Evolutionary conservation across 1,284 basidiomycete genomes (phyloP), one percentile per base, ranked within the genome.

Genomic region (Fomitiporia mediterranea): DNA sequence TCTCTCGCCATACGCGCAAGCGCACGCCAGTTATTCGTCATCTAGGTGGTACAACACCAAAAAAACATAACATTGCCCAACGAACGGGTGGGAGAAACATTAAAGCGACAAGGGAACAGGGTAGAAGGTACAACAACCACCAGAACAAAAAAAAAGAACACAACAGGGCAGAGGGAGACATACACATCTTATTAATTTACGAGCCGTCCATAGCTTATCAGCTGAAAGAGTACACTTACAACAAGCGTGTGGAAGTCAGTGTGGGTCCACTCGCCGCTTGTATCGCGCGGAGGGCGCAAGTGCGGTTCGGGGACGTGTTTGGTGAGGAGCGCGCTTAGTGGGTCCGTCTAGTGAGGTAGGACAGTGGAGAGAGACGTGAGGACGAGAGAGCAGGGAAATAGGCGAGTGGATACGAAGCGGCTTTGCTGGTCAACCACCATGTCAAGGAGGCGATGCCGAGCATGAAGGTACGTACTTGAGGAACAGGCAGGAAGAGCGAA

Each of bases 1-100:
- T 91, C 89, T 64, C 84, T 78, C 25, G 89, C 86, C 82, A 89
- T 89, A 56, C 74, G 78, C 19, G 89, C 89, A 48, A 91, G 66
- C 0, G 88, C 82, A 48, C 89, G 78, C 89, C 89, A 92, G 63
- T 85, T 89, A 61, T 91, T 90, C 38, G 84, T 82, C 82, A 89
- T 88, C 89, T 91, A 70, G 15, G 25, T 43, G 42, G 21, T 34
- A 28, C 44, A 23, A n/a, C n/a, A n/a, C n/a, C n/a, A n/a, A 27
- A 46, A 19, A 47, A 38, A 23, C 7, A 56, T 37, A 21, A 51
- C 43, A 39, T 30, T 25, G 19, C 47, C n/a, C n/a, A n/a, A n/a
- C n/a, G n/a, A n/a, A n/a, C n/a, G n/a, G n/a, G n/a, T n/a, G n/a
- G n/a, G n/a, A n/a, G n/a, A n/a, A n/a, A n/a, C n/a, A n/a, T n/a